Percentiles rank a stretch among this genome's conserved stretches.
phyloP scores from a whole-genome alignment of 176 grass and related monocot species.

The Paspalum vaginatum region DNA sequence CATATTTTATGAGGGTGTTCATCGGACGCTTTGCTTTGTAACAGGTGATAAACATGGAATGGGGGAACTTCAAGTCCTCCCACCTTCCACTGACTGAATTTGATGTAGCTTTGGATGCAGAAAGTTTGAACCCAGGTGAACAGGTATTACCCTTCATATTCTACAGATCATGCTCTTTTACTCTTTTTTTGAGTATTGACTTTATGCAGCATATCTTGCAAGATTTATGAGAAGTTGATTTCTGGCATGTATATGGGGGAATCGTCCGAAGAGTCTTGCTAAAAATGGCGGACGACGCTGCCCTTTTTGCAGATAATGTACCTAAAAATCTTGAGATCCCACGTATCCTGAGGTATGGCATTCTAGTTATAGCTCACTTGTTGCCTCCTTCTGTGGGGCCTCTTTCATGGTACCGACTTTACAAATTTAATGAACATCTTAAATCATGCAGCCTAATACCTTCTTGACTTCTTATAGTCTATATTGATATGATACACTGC shows the following conservation, averaged over 20 bases:
- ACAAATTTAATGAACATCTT: background rate
- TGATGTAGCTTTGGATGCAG: slow-evolving; percentile 65
- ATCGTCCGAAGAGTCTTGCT: slow-evolving; percentile 71
- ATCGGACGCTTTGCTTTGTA: slow-evolving; percentile 16
- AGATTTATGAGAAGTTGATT: slow-evolving; percentile 92
- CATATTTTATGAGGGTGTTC: background rate
- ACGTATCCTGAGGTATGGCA: slow-evolving; percentile 54
- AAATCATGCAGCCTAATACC: background rate
- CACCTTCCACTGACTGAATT: slow-evolving; percentile 85
- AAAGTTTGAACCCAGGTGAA: slow-evolving; percentile 86
- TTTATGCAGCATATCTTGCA: background rate
- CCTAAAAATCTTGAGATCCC: slow-evolving; percentile 60
- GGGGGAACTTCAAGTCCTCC: slow-evolving; percentile 80
- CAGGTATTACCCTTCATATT: slow-evolving; percentile 53
- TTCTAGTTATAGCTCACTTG: background rate
- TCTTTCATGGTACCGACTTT: background rate
- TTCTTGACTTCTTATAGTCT: background rate
- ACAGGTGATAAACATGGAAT: slow-evolving; percentile 88
- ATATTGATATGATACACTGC: background rate
- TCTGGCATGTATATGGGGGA: slow-evolving; percentile 94
- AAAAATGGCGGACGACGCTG: slow-evolving; percentile 63
- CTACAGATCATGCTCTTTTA: background rate
- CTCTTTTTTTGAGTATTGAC: slow-evolving; percentile 3
- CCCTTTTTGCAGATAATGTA: slow-evolving; percentile 62
- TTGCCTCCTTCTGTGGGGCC: background rate